Conservation (phyloP, 495 filamentous ascomycete species). For the Annulohypoxylon bovei region DNA sequence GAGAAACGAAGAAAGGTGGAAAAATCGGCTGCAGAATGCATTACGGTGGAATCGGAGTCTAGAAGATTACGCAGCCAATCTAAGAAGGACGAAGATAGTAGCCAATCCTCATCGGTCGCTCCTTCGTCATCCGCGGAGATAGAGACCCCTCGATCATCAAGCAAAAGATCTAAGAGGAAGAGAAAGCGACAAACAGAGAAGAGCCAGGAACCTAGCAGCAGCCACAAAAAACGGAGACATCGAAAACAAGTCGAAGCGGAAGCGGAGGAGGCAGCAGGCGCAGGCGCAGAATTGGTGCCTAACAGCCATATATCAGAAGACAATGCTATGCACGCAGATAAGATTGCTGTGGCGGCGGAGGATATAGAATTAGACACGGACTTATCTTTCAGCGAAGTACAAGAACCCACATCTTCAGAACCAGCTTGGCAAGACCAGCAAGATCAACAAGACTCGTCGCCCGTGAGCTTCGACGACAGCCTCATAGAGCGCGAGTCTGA, state of each 20-base stretch:
- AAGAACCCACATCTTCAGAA: conserved; percentile 9
- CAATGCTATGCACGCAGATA: not conserved
- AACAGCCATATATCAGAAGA: conserved; percentile 28
- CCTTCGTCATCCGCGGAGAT: conserved; percentile 16
- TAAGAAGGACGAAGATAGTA: conserved; percentile 14
- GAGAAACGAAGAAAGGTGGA: conserved; percentile 23
- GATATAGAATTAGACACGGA: conserved; percentile 14
- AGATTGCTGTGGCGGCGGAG: conserved; percentile 20
- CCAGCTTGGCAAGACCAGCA: not conserved
- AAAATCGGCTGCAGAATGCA: conserved; percentile 19
- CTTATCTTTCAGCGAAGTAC: conserved; percentile 21
- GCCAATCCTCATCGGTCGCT: conserved; percentile 4
- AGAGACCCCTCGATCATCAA: conserved; percentile 29
- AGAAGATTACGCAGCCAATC: conserved; percentile 5
- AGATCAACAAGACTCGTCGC: conserved; percentile 4
- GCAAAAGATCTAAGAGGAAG: conserved; percentile 38
- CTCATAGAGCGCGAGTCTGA: conserved; percentile 35
- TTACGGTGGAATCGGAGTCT: conserved; percentile 31
- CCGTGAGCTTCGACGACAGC: conserved; percentile 16
- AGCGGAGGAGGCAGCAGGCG: not conserved
- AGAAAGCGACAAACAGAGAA: conserved; percentile 40
- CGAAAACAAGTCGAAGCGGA: conserved; percentile 10
- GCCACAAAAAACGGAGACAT: conserved; percentile 45
- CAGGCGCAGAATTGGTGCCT: conserved; percentile 17
- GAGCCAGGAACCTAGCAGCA: conserved; percentile 20